Base-by-base conservation (phyloP, 1,139 yeast genomes). In the Pichia sp. region DNA sequence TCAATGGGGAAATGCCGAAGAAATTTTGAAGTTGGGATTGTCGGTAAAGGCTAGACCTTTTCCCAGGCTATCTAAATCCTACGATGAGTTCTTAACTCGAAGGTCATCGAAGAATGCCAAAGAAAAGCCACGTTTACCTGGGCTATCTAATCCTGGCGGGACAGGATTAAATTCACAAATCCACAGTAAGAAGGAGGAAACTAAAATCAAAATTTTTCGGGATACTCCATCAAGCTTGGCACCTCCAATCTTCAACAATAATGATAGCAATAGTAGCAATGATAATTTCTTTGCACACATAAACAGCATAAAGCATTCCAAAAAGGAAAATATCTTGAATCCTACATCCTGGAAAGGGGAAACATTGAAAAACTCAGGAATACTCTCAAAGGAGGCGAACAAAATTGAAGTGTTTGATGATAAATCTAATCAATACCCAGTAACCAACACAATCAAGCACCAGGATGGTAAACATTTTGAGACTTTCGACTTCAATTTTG, bases 321-420 rank as follows among this genome's bases (percentile, higher is more conserved):
- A 75, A 52, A 87, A 88, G 66, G 97, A 90, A 65, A 90, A 90
- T 63, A 70, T 70, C 1, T 54, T 81, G 41, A 72, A 73, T 2
- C 76, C 92, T 0, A 74, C 72, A n/a, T 80, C 86, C 0, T 85
- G 95, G 90, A 73, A 73, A 1, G 95, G 93, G 0, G 86, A 86
- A 63, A 74, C 73, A 0, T 59, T 85, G 36, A 70, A 69, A 26
- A 32, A 55, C 4, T n/a, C 45, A 5, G 10, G 29, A 19, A 41
- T 16, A n/a, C 8, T 31, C 8, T 44, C 76, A 23, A 50, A 51
- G 11, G 38, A 47, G 3, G 46, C 52, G 13, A 45, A 54, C 23
- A 55, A 52, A 36, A 53, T 66, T 8, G 53, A 57, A 5, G 63
- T 67, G 4, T 65, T 64, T 48, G 58, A 54, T 32, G 70, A 66